Conservation (phyloP, 345 rosid species). For the Clausena lansium region DNA sequence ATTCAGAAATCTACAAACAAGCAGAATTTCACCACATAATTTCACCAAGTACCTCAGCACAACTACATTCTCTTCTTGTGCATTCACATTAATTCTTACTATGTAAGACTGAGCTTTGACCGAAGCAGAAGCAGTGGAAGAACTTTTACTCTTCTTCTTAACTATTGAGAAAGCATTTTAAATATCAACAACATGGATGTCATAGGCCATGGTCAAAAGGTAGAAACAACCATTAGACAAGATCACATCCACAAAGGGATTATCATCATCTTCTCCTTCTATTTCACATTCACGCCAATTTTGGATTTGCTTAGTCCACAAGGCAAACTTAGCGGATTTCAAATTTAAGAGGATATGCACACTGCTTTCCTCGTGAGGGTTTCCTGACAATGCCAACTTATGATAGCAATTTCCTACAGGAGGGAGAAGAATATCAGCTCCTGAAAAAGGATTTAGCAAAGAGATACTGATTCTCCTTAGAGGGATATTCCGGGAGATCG, state of each 20-base stretch:
- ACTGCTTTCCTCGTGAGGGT: neutral
- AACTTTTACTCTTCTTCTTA: neutral
- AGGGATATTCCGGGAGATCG: too few species aligned
- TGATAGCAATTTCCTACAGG: neutral
- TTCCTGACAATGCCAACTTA: neutral
- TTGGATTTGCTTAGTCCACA: neutral
- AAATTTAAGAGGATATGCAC: neutral
- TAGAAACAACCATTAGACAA: too few species aligned
- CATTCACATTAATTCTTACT: neutral
- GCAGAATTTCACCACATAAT: neutral
- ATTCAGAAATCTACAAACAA: neutral
- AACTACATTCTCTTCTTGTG: neutral
- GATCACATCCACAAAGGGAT: neutral
- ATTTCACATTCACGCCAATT: neutral
- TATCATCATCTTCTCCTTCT: neutral
- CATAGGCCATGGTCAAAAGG: too few species aligned
- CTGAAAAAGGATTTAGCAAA: neutral
- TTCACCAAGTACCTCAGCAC: neutral
- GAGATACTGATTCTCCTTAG: neutral
- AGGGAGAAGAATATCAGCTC: neutral
- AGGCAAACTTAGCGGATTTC: neutral
- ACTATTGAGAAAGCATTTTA: neutral
- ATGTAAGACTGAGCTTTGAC: too few species aligned
- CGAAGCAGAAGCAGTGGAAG: too few species aligned
- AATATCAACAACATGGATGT: neutral